Percentiles rank a stretch among this genome's conserved stretches.
phyloP scores from a whole-genome alignment of 1,284 basidiomycete species.

The Cryptococcus amylolentus region DNA sequence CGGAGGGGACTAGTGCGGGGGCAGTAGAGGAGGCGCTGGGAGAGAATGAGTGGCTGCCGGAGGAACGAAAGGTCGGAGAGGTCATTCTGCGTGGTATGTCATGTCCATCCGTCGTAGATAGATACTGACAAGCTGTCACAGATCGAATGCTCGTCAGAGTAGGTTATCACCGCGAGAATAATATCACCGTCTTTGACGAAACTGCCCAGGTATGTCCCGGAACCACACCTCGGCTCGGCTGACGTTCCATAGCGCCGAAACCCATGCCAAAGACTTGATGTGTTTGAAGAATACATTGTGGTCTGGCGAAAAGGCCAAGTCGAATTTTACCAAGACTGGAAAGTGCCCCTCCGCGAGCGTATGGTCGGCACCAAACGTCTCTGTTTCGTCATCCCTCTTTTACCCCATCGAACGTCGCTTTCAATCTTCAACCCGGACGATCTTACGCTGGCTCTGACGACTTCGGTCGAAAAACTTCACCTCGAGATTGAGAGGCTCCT shows the following conservation, averaged over 20 bases:
- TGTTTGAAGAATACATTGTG: slow-evolving; percentile 44
- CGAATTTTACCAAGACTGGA: slow-evolving; percentile 47
- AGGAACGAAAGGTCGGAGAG: slow-evolving; percentile 25
- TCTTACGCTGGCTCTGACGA: slow-evolving; percentile 38
- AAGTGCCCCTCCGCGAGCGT: slow-evolving; percentile 29
- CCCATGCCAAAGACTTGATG: slow-evolving; percentile 39
- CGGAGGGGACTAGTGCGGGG: slow-evolving; percentile 39
- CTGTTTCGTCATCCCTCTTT: slow-evolving; percentile 39
- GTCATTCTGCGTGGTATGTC: slow-evolving; percentile 39
- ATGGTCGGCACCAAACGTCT: slow-evolving; percentile 37
- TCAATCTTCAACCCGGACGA: slow-evolving; percentile 45
- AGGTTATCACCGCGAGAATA: slow-evolving; percentile 37
- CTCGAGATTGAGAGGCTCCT: slow-evolving; percentile 18
- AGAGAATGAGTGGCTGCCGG: slow-evolving; percentile 7
- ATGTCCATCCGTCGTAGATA: background rate
- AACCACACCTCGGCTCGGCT: background rate
- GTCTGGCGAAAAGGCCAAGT: slow-evolving; percentile 38
- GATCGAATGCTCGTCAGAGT: slow-evolving; percentile 47
- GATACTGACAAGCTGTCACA: slow-evolving; percentile 5
- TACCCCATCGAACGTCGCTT: slow-evolving; percentile 26
- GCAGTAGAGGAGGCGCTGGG: slow-evolving; percentile 30
- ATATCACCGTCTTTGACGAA: slow-evolving; percentile 36
- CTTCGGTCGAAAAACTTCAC: slow-evolving; percentile 25
- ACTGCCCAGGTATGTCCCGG: slow-evolving; percentile 24
- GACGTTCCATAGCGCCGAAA: slow-evolving; percentile 27